phyloP scores from a whole-genome alignment of 2,329 filamentous ascomycete species.

The Chrysoporthe austroafricana region DNA sequence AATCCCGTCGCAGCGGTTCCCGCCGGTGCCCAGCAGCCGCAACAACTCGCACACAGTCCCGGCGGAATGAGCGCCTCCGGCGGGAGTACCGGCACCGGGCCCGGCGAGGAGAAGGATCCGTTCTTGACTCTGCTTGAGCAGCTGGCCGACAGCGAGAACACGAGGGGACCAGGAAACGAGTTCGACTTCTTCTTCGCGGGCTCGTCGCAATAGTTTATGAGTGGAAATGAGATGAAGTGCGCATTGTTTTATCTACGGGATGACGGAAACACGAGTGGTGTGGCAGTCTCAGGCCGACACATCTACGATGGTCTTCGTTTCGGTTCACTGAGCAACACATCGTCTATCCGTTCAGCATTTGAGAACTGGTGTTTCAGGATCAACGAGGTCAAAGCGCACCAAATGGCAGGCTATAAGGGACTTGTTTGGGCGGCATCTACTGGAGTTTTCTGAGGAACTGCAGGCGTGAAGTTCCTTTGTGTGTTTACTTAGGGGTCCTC shows the following conservation, averaged over 20 bases:
- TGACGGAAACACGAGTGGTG: neutral
- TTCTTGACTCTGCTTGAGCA: conserved; percentile 81
- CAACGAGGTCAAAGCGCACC: neutral
- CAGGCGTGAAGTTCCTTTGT: conserved; percentile 8
- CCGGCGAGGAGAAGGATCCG: conserved; percentile 74
- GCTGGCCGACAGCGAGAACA: conserved; percentile 78
- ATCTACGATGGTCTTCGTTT: neutral
- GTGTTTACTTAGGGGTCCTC: neutral
- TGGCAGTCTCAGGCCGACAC: neutral
- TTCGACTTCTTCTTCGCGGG: conserved; percentile 73
- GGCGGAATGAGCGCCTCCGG: conserved; percentile 54
- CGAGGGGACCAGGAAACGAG: conserved; percentile 70
- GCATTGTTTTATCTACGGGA: neutral
- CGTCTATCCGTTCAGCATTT: neutral
- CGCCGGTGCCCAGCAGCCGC: conserved; percentile 18
- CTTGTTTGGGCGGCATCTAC: neutral
- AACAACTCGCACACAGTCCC: conserved; percentile 45
- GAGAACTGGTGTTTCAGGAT: neutral
- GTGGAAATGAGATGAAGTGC: neutral
- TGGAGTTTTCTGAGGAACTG: conserved; percentile 2
- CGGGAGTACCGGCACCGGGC: conserved; percentile 49
- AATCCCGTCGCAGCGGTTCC: conserved; percentile 18
- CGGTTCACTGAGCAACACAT: neutral
- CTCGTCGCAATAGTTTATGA: conserved; percentile 10
- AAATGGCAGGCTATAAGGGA: neutral